Percentiles rank a stretch among this genome's conserved stretches.
phyloP scores from a whole-genome alignment of 129 eudicot genomes.

The Heracleum sosnowskyi region DNA sequence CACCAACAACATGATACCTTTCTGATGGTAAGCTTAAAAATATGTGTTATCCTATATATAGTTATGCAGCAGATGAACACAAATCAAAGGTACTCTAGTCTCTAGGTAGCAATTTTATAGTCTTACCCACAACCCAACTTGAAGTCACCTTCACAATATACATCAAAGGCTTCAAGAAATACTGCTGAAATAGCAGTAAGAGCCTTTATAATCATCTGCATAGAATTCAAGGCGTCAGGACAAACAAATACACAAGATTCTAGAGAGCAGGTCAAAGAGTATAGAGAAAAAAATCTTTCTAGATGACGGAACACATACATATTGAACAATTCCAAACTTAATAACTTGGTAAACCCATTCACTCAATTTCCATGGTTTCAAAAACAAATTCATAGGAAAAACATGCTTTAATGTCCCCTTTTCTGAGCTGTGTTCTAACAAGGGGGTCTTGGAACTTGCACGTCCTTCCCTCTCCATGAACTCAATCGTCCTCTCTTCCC shows the following conservation, averaged over 20 bases:
- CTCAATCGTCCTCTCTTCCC: conserved; percentile 73
- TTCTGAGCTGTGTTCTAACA: conserved; percentile 60
- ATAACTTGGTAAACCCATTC: conserved; percentile 87
- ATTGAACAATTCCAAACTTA: conserved; percentile 91
- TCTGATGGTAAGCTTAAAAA: not conserved
- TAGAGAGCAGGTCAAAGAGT: not conserved
- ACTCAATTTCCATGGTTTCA: conserved; percentile 87
- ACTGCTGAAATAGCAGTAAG: conserved; percentile 73
- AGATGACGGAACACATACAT: conserved; percentile 52
- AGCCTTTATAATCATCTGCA: conserved; percentile 90
- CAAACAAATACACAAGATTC: not conserved
- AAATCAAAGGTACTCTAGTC: not conserved
- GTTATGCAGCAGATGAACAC: not conserved
- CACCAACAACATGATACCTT: not conserved
- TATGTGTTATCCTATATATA: not conserved
- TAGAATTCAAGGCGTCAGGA: conserved; percentile 7
- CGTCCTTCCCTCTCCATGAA: conserved; percentile 97
- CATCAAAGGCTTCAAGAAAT: conserved; percentile 72
- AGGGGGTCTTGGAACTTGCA: conserved; percentile 45
- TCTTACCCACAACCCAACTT: conserved; percentile 84
- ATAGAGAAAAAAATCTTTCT: not conserved
- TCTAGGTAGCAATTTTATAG: not conserved
- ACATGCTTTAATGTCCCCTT: conserved; percentile 74
- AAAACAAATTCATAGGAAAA: conserved; percentile 67
- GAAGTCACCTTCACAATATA: conserved; percentile 98